Conservation (phyloP, 108 stramenopile genomes). For the Nitzschia inconspicua region DNA sequence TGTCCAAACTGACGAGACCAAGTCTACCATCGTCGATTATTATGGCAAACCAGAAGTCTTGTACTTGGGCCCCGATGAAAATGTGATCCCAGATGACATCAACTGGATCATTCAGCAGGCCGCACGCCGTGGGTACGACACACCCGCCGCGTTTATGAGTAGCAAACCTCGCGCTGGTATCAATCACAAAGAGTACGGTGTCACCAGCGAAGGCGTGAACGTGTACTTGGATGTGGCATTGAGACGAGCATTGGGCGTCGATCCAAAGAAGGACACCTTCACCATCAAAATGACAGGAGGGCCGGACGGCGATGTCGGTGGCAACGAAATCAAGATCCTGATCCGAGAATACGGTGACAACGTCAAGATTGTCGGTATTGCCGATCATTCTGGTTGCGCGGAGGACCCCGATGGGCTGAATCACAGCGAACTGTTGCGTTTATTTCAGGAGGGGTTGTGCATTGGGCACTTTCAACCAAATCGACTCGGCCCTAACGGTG, state of each 20-base stretch:
- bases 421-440: constrained; percentile 87
- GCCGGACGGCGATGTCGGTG: constrained; percentile 98
- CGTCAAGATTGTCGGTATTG: constrained; percentile 92
- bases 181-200: constrained; percentile 98
- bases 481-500: constrained; percentile 72
- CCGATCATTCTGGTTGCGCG: constrained; percentile 93
- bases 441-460: constrained; percentile 67
- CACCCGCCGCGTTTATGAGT: constrained; percentile 96
- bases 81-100: constrained; percentile 95
- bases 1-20: constrained; percentile 89
- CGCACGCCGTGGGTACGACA: constrained; percentile 78
- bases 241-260: constrained; percentile 67
- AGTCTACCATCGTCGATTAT: constrained; percentile 79
- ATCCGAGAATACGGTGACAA: constrained; percentile 94
- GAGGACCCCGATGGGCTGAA: constrained; percentile 95
- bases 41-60: constrained; percentile 90
- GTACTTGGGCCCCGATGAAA: constrained; percentile 98
- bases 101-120: constrained; percentile 95
- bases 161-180: constrained; percentile 95
- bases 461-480: constrained; percentile 77
- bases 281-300: constrained; percentile 96
- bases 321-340: constrained; percentile 96
- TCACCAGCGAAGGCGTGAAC: constrained; percentile 94
- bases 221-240: constrained; percentile 95
- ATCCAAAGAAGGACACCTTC: constrained; percentile 86